Conservation (phyloP, 1,284 basidiomycete genomes). For the Sphaerobolus stellatus region DNA sequence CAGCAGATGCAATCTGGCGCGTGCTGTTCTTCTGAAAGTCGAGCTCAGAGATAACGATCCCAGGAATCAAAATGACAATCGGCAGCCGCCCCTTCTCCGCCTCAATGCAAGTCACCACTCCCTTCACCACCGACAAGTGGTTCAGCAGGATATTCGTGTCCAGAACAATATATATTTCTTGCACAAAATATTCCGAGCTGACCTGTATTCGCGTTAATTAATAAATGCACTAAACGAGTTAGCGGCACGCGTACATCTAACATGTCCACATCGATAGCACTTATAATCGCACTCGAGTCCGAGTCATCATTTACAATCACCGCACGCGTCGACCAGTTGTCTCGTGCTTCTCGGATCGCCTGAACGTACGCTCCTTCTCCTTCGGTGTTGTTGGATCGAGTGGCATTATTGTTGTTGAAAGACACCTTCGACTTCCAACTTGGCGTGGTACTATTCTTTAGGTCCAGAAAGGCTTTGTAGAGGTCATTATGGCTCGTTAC, state of each 20-base stretch:
- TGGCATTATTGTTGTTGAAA: background rate
- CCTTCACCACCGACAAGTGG: conserved; percentile 58
- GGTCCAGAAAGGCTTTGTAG: too few species aligned
- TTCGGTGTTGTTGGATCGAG: background rate
- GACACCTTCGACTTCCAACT: background rate
- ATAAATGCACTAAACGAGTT: background rate
- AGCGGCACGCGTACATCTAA: conserved; percentile 7
- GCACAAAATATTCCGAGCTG: background rate
- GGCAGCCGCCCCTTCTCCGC: conserved; percentile 34
- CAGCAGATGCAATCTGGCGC: conserved; percentile 46
- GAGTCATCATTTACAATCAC: background rate
- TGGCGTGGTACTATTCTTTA: background rate
- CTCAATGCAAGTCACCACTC: conserved; percentile 63
- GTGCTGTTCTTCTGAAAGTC: conserved; percentile 36
- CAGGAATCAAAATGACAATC: conserved; percentile 57
- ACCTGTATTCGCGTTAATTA: background rate
- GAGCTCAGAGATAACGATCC: conserved; percentile 68
- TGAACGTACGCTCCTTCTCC: background rate
- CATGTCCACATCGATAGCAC: conserved; percentile 12
- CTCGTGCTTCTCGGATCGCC: conserved; percentile 5
- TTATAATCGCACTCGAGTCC: conserved; percentile 10
- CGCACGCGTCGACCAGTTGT: background rate
- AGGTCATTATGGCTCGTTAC: too few species aligned
- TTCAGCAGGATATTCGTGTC: conserved; percentile 75
- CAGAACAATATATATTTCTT: conserved; percentile 50